Conservation (phyloP, 257 asterid species). For the Solanum ahanhuiri region DNA sequence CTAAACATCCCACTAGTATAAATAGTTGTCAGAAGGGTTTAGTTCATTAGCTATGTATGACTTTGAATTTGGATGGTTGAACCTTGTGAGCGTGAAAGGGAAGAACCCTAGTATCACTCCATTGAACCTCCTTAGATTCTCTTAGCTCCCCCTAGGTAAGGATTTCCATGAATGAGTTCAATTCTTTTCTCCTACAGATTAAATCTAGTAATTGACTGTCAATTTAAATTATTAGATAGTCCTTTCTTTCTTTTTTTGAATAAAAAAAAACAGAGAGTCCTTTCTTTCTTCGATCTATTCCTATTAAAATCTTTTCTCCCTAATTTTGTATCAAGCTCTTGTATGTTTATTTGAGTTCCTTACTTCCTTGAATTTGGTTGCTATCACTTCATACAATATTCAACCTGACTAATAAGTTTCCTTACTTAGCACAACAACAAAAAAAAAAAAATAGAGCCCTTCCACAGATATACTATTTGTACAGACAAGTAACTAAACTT, state of each 20-base stretch:
- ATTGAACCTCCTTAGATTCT: background rate
- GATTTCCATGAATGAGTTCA: background rate
- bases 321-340: background rate
- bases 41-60: background rate
- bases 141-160: background rate
- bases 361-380: background rate
- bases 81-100: background rate
- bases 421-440: background rate
- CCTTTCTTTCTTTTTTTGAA: background rate
- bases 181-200: background rate
- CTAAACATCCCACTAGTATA: background rate
- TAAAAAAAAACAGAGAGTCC: too few relatives aligned
- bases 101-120: background rate
- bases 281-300: background rate
- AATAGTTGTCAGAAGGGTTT: background rate
- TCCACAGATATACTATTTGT: background rate
- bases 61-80: background rate
- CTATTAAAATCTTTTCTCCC: background rate
- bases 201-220: background rate
- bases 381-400: background rate
- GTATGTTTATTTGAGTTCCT: background rate
- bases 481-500: background rate
- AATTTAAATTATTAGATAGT: background rate
- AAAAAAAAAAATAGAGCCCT: background rate
- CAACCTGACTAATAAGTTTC: background rate